These are phyloP conservation scores for Penicillium paradoxum DNA, from an alignment of 495 filamentous ascomycete genomes.

Conservation along the genomic window DNA sequence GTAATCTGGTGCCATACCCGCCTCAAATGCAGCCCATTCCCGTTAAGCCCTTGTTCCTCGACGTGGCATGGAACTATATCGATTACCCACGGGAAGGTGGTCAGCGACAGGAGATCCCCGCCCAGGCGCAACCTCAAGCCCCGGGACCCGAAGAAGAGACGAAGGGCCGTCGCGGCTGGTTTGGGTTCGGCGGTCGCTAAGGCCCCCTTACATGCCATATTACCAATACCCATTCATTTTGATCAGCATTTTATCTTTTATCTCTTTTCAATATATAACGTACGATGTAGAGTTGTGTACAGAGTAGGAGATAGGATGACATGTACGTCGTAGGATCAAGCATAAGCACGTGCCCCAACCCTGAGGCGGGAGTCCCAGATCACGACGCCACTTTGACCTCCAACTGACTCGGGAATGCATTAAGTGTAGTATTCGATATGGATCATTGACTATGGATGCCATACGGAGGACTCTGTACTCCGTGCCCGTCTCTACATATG, in stretches of 20 bases:
- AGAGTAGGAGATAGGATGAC: background rate
- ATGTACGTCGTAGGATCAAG: conserved; percentile 1
- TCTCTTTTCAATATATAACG: background rate
- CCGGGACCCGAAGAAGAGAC: conserved; percentile 46
- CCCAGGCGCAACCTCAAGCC: conserved; percentile 19
- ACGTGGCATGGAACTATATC: conserved; percentile 98
- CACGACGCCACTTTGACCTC: no score
- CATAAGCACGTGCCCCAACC: conserved; percentile 11
- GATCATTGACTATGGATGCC: no score
- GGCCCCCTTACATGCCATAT: background rate
- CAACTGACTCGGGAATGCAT: no score
- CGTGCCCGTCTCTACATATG: no score
- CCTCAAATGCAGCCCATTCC: conserved; percentile 77
- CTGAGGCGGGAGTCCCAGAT: no score
- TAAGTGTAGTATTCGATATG: no score
- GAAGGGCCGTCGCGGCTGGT: conserved; percentile 76
- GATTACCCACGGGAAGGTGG: conserved; percentile 66
- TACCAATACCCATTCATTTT: background rate
- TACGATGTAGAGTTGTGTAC: no score
- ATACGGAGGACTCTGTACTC: no score
- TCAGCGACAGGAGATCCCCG: conserved; percentile 6
- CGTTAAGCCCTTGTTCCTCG: conserved; percentile 93
- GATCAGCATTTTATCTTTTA: background rate
- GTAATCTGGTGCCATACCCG: conserved; percentile 80
- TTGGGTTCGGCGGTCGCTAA: conserved; percentile 72